These are phyloP conservation scores for Nemania abortiva DNA, from an alignment of 2,329 filamentous ascomycete genomes.

Conservation along the genomic window DNA sequence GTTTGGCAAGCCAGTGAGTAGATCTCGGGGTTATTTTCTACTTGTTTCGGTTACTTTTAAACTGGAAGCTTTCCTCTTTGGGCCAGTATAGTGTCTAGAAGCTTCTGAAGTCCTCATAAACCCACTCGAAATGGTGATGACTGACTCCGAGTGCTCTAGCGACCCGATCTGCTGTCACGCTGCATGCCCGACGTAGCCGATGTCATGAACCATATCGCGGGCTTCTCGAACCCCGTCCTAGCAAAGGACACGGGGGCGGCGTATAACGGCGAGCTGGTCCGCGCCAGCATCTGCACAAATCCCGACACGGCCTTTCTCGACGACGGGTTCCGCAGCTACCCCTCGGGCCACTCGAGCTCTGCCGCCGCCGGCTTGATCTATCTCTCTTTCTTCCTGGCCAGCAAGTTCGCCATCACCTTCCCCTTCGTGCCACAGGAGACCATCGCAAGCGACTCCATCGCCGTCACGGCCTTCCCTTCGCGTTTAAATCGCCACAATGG, in stretches of 20 bases:
- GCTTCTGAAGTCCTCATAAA: no score
- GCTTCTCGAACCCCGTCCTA: conserved; percentile 54
- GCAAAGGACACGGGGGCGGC: conserved; percentile 51
- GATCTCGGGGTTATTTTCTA: no score
- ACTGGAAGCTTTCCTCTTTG: no score
- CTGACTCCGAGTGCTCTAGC: no score
- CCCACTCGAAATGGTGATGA: no score
- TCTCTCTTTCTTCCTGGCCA: conserved; percentile 86
- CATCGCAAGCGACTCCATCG: conserved; percentile 57
- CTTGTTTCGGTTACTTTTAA: no score
- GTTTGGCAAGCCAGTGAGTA: conserved; percentile 74
- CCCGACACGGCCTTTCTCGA: conserved; percentile 70
- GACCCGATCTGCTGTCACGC: conserved; percentile 84
- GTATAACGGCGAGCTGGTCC: conserved; percentile 75
- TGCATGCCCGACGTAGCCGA: conserved; percentile 81
- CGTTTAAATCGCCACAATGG: conserved; percentile 65
- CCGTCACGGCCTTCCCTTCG: conserved; percentile 79
- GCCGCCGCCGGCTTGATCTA: conserved; percentile 86
- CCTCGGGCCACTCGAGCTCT: conserved; percentile 80
- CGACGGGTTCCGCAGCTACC: conserved; percentile 88
- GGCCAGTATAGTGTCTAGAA: no score
- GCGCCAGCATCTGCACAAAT: conserved; percentile 80
- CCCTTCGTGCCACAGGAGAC: conserved; percentile 72
- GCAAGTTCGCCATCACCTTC: conserved; percentile 80
- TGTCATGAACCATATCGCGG: conserved; percentile 70